Evolutionary conservation across 176 grass and related monocot genomes (phyloP).

Genomic region (Aegilops sharonensis): DNA sequence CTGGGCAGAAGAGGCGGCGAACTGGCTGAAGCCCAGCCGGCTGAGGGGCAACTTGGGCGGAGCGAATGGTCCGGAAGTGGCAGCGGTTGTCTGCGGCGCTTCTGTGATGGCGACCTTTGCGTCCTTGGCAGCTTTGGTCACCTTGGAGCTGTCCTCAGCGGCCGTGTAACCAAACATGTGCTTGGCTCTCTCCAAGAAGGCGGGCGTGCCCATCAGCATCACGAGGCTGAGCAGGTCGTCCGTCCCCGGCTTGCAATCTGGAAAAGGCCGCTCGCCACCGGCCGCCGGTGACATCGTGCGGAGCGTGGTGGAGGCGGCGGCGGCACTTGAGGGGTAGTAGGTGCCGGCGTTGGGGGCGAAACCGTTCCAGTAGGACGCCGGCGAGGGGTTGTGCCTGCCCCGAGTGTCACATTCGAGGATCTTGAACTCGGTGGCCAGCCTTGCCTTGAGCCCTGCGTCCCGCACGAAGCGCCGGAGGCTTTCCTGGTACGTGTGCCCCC

Average conservation of each 20-base stretch:
- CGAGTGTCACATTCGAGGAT: conserved; percentile 30
- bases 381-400: neutral
- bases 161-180: neutral
- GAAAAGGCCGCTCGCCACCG: neutral
- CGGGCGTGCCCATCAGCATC: conserved; percentile 27
- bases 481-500: conserved; percentile 36
- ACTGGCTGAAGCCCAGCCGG: conserved; percentile 45
- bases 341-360: neutral
- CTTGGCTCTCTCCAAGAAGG: conserved; percentile 43
- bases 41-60: conserved; percentile 37
- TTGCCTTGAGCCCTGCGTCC: conserved; percentile 44
- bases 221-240: conserved; percentile 54
- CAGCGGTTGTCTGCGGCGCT: neutral
- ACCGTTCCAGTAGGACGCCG: conserved; percentile 1
- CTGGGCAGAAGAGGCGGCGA: conserved; percentile 22
- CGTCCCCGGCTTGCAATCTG: conserved; percentile 44
- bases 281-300: neutral
- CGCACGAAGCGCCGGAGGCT: conserved; percentile 47
- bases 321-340: neutral
- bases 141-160: neutral
- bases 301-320: neutral
- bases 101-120: neutral
- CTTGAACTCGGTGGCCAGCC: conserved; percentile 45
- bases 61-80: conserved; percentile 28
- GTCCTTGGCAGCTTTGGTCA: neutral